Conservation (phyloP, 2,329 filamentous ascomycete species). For the Ascochyta pisi region DNA sequence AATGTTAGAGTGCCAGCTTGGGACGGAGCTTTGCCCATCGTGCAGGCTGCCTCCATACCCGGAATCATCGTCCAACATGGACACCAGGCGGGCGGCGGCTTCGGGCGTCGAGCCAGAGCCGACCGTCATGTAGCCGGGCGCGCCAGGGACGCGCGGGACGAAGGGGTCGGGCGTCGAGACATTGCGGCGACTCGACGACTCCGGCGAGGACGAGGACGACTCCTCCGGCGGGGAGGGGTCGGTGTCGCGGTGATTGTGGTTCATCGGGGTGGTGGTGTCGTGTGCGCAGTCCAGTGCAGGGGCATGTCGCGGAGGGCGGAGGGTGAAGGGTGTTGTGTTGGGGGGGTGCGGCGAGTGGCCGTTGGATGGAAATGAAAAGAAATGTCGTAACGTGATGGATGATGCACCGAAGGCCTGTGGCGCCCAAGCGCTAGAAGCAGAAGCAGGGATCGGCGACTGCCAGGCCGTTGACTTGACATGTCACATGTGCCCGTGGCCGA, state of each 20-base stretch:
- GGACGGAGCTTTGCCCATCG: constrained; percentile 64
- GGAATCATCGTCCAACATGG: constrained; percentile 84
- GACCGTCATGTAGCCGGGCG: constrained; percentile 84
- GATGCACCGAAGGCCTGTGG: constrained; percentile 15
- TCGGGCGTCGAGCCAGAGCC: constrained; percentile 82
- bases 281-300: constrained; percentile 23
- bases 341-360: constrained; percentile 22
- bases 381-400: constrained; percentile 30
- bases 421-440: constrained; percentile 7
- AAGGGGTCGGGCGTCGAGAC: constrained; percentile 32
- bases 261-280: constrained; percentile 34
- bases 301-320: constrained; percentile 40
- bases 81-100: constrained; percentile 80
- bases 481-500: constrained; percentile 8
- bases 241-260: constrained; percentile 34
- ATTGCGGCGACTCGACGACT: constrained; percentile 34
- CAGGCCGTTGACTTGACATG: constrained; percentile 1
- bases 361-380: constrained; percentile 12
- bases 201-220: constrained; percentile 24
- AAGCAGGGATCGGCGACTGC: constrained; percentile 12
- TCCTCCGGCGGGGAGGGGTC: constrained; percentile 30
- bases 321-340: constrained; percentile 10
- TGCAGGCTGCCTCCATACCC: constrained; percentile 85
- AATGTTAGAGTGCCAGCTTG: constrained; percentile 62
- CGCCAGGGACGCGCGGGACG: constrained; percentile 32